Evolutionary conservation across 2,329 filamentous ascomycete species (phyloP).

Genomic region (Alternaria conjuncta): DNA sequence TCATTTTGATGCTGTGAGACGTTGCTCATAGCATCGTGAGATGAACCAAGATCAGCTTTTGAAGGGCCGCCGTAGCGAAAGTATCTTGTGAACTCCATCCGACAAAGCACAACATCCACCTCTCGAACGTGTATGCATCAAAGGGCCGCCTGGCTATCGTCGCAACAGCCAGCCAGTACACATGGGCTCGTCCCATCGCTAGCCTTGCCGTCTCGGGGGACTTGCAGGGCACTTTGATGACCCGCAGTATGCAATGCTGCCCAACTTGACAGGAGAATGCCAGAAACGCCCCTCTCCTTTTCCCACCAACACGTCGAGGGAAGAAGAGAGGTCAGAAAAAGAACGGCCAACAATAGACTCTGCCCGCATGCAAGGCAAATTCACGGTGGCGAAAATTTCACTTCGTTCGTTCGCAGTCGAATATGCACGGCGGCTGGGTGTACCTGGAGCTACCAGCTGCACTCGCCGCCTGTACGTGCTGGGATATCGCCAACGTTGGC

Average conservation of each 20-base stretch:
- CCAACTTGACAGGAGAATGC: neutral
- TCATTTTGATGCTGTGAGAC: neutral
- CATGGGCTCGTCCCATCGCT: neutral
- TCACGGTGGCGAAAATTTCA: neutral
- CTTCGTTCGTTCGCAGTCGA: neutral
- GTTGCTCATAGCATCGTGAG: neutral
- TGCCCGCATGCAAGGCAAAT: neutral
- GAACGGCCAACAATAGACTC: neutral
- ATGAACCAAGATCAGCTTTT: neutral
- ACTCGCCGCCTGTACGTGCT: neutral
- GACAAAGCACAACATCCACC: neutral
- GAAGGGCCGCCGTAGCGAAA: neutral
- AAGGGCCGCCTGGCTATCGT: neutral
- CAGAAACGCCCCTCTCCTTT: neutral
- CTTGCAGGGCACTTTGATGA: neutral
- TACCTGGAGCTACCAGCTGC: neutral
- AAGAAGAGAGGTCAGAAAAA: neutral
- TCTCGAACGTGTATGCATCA: neutral
- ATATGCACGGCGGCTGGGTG: neutral
- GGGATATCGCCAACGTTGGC: neutral
- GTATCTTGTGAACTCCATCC: neutral
- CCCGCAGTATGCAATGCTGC: slow-evolving; percentile 13
- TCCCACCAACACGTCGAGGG: neutral
- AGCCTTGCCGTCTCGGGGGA: neutral
- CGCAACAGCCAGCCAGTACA: neutral